Conservation (phyloP, 768 basidiomycete genomes). For the Arthromyces matolae region DNA sequence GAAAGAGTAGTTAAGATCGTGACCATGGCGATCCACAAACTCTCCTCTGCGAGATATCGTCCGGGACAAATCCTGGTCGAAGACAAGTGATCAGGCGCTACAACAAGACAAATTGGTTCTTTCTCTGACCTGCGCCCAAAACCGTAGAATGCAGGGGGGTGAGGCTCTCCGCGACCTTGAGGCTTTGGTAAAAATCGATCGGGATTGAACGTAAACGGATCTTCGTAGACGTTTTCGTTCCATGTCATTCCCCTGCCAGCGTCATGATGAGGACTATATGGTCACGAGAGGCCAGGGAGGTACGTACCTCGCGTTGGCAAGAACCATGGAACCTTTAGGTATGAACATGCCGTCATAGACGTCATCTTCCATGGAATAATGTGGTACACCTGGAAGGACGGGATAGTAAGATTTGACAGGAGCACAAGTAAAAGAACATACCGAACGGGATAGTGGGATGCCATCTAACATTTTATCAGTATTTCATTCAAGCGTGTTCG, state of each 20-base stretch:
- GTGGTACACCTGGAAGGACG: constrained; percentile 15
- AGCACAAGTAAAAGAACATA: constrained; percentile 1
- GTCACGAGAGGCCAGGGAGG: background rate
- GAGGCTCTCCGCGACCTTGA: constrained; percentile 12
- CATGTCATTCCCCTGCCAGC: constrained; percentile 12
- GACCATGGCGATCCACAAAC: constrained; percentile 19
- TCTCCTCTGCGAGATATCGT: constrained; percentile 23
- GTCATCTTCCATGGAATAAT: constrained; percentile 16
- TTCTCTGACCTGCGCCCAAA: constrained; percentile 17
- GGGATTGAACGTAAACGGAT: constrained; percentile 13
- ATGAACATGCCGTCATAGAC: constrained; percentile 21
- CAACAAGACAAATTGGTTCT: no score
- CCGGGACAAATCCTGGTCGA: constrained; percentile 23
- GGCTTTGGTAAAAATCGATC: constrained; percentile 14
- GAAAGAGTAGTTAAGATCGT: constrained; percentile 26
- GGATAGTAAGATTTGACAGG: background rate
- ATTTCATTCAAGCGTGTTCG: background rate
- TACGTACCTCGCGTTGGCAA: constrained; percentile 15
- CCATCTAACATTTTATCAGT: constrained; percentile 11
- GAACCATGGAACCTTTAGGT: constrained; percentile 19
- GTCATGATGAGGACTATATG: background rate
- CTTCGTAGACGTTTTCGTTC: constrained; percentile 12
- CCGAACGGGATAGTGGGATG: constrained; percentile 13
- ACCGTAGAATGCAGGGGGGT: constrained; percentile 9
- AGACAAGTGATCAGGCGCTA: no score